A percentile compares a stretch with the other conserved stretches of the same genome.
Conservation (phyloP, 164 flowering plant species). For the Vitis vinifera region ASM3070453v1 NC_081812.1:21029501-21030000, state of each 20-base stretch:
- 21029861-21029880: constrained; percentile 99
- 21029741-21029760: not conserved
- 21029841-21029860: constrained; percentile 98
- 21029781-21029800: constrained; percentile 73
- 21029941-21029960: constrained; percentile 14
- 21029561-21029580: too few relatives aligned
- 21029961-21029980: constrained; percentile 40
- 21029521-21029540: not conserved
- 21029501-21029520: not conserved
- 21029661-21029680: too few relatives aligned
- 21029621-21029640: too few relatives aligned
- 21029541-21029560: not conserved
- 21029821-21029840: constrained; percentile 97
- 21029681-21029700: too few relatives aligned
- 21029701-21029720: not conserved
- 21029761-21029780: not conserved
- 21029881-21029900: constrained; percentile 89
- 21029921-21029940: constrained; percentile 3
- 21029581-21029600: too few relatives aligned
- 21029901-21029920: constrained; percentile 69
- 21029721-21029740: not conserved
- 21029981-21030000: constrained; percentile 88
- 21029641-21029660: too few relatives aligned
- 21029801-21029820: constrained; percentile 88
- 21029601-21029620: too few relatives aligned